A percentile compares a stretch with the other conserved stretches of the same genome.
phyloP scores from a whole-genome alignment of 1,284 basidiomycete species.

The Puccinia horiana region DNA sequence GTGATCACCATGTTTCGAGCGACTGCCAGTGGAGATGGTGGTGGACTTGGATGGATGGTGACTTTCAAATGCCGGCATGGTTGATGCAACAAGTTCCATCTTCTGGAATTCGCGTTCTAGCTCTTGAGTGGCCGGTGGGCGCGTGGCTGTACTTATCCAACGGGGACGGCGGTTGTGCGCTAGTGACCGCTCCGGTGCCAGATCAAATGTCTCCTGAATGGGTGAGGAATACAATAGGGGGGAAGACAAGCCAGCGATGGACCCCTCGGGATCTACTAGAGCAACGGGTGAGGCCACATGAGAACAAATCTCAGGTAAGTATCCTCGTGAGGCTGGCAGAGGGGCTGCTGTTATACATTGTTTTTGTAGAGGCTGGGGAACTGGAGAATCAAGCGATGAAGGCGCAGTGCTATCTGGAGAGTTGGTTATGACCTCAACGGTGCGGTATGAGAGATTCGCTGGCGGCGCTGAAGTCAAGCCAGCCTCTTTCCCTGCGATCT shows the following conservation, averaged over 20 bases:
- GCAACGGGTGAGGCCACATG: slow-evolving; percentile 12
- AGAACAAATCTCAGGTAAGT: not conserved
- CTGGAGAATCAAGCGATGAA: not conserved
- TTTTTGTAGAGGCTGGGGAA: not conserved
- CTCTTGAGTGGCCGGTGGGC: slow-evolving; percentile 2
- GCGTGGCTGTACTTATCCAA: not conserved
- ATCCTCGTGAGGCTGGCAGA: not conserved
- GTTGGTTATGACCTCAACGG: slow-evolving; percentile 10
- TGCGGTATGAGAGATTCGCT: not conserved
- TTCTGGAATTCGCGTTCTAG: not conserved
- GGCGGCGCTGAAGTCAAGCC: not conserved
- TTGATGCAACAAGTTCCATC: not conserved
- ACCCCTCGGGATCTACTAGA: slow-evolving; percentile 9
- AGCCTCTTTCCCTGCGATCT: not conserved
- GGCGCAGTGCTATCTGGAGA: not conserved
- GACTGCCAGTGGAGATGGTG: slow-evolving; percentile 7
- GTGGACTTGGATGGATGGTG: slow-evolving; percentile 5
- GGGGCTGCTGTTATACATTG: slow-evolving; percentile 7
- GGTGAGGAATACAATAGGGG: slow-evolving; percentile 6
- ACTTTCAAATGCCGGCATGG: slow-evolving; percentile 1
- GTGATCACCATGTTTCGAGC: slow-evolving; percentile 1
- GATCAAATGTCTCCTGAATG: slow-evolving; percentile 13
- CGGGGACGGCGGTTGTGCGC: slow-evolving; percentile 2
- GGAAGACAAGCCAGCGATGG: not conserved
- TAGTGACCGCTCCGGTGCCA: not conserved